Base-by-base conservation (phyloP, 148 eudicot species). In the Vaccinium myrtillus region DNA sequence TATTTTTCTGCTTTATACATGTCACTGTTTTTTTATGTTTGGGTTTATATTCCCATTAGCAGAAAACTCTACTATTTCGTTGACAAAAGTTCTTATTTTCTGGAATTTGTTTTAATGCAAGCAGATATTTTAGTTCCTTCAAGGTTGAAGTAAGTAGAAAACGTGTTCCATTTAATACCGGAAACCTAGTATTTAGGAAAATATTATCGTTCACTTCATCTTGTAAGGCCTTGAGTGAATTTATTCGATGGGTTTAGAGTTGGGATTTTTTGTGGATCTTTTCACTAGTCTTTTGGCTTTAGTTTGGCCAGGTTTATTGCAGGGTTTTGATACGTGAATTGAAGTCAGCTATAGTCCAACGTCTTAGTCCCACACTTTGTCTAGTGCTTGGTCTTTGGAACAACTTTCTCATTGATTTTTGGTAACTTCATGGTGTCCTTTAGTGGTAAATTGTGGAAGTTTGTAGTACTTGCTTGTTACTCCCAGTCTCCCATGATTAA, bases 281-380 rank as follows among this genome's bases (percentile, higher is more conserved):
- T 88, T 94, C 82, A 91, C 93, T 7, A 95, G 98, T 90, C 87
- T 95, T 82, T 85, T 94, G 89, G 98, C 96, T 27, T 54, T 79
- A 32, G 69, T 79, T 79, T 79, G 49, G 69, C 67, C 43, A 58
- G 49, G 48, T 36, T 76, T 6, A 36, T 50, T 49, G 46, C n/a
- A 0, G 6, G 46, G 21, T n/a, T 78, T 78, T 53, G 36, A 78
- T 53, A 51, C 15, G n/a, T 30, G 39, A 21, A 76, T 49, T 65
- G 10, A 76, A 49, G 78, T 11, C 5, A 43, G 6, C 56, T 49
- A 12, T 10, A 39, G 51, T 19, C 12, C 49, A 75, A 18, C 46
- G 50, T 74, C 23, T 48, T 23, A n/a, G 79, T 48, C 79, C 49
- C 30, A 75, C 23, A 71, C 48, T 39, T 43, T n/a, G 78, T 48